Conservation (phyloP, 352 stramenopile genomes). For the Sclerospora graminicola region DNA sequence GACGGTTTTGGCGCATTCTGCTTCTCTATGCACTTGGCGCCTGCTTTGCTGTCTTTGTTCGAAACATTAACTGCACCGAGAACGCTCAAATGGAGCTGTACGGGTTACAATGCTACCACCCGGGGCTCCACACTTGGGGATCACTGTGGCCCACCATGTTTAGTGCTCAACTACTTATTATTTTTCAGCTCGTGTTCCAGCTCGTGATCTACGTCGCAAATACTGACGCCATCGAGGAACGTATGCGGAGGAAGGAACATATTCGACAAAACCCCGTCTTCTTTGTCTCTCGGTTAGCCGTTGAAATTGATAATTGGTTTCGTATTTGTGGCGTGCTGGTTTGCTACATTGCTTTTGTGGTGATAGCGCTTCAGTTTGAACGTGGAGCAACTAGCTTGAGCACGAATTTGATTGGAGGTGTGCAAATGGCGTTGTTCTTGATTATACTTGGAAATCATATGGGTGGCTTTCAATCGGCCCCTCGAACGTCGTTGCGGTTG, state of each 20-base stretch:
- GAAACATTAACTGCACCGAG: constrained; percentile 62
- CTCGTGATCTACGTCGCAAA: constrained; percentile 78
- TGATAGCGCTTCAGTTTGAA: constrained; percentile 60
- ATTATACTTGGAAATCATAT: constrained; percentile 65
- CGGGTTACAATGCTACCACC: constrained; percentile 62
- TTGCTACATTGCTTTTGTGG: constrained; percentile 64
- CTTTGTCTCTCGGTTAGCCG: constrained; percentile 56
- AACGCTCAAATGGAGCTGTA: constrained; percentile 40
- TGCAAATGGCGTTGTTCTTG: constrained; percentile 56
- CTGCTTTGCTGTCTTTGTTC: constrained; percentile 67
- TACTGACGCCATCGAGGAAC: constrained; percentile 55
- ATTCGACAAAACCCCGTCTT: constrained; percentile 62
- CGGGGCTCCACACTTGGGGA: constrained; percentile 43
- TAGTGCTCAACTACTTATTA: constrained; percentile 73
- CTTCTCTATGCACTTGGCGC: constrained; percentile 58
- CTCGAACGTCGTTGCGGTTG: constrained; percentile 54
- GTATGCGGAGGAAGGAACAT: constrained; percentile 45
- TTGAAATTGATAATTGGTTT: constrained; percentile 75
- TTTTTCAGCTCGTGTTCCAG: constrained; percentile 78
- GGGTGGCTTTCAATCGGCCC: constrained; percentile 44
- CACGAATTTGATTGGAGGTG: constrained; percentile 51
- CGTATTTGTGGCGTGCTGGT: constrained; percentile 47
- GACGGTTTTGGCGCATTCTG: constrained; percentile 68
- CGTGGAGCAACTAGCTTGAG: constrained; percentile 32
- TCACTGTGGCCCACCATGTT: constrained; percentile 76